Conservation (phyloP, 805 yeast species). For the Candida chauliodis region DNA sequence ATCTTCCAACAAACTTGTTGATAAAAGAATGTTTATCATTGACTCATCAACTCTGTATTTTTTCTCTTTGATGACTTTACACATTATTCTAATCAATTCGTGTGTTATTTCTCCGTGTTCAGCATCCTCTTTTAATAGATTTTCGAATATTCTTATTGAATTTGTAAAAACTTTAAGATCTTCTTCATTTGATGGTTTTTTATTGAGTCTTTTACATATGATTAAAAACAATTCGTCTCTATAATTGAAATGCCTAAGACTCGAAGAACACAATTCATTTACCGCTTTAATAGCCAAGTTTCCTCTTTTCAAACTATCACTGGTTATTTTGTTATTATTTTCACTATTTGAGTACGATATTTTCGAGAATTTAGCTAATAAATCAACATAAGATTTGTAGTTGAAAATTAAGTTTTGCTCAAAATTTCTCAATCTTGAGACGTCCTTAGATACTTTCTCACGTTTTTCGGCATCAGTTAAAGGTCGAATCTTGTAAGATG, state of each 20-base stretch:
- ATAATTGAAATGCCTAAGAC: conserved; percentile 76
- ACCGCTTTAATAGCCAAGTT: conserved; percentile 69
- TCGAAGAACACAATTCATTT: conserved; percentile 61
- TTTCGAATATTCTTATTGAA: conserved; percentile 64
- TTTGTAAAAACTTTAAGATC: conserved; percentile 50
- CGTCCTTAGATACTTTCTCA: conserved; percentile 81
- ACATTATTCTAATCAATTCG: conserved; percentile 65
- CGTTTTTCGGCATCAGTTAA: conserved; percentile 75
- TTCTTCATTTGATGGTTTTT: conserved; percentile 49
- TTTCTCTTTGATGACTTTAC: conserved; percentile 69
- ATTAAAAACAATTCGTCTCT: conserved; percentile 70
- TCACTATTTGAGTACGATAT: conserved; percentile 36
- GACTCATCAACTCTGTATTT: conserved; percentile 81
- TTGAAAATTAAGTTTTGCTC: conserved; percentile 74
- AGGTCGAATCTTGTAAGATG: conserved; percentile 83
- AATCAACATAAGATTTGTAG: conserved; percentile 64
- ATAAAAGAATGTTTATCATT: conserved; percentile 67
- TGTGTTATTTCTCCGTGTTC: conserved; percentile 76
- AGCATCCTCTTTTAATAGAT: conserved; percentile 69
- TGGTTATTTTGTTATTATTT: conserved; percentile 28
- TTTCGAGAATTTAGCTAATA: conserved; percentile 43
- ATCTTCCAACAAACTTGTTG: conserved; percentile 62
- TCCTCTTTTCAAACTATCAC: conserved; percentile 44
- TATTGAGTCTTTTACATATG: conserved; percentile 61
- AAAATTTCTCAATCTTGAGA: conserved; percentile 69